A percentile compares a stretch with the other conserved stretches of the same genome.
phyloP scores from a whole-genome alignment of 106 monocot genomes.

The Posidonia australis region DNA sequence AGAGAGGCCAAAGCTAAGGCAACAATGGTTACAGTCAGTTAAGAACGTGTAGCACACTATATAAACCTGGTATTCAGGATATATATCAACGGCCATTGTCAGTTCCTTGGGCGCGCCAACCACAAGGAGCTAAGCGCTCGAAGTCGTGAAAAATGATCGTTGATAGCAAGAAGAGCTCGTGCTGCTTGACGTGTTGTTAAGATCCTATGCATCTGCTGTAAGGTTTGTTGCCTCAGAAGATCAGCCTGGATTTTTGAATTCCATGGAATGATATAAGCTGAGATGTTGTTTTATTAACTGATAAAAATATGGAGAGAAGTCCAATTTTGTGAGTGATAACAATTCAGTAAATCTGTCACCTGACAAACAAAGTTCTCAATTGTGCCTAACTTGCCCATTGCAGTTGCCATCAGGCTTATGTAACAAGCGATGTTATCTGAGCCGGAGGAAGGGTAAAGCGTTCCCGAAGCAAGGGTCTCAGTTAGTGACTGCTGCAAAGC shows the following conservation, averaged over 20 bases:
- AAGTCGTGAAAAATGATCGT: conserved; percentile 69
- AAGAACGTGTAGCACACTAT: no score
- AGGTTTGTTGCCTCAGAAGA: conserved; percentile 72
- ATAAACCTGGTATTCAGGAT: no score
- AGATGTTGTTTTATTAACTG: background rate
- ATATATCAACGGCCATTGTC: no score
- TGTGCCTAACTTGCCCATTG: conserved; percentile 74
- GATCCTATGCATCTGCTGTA: conserved; percentile 84
- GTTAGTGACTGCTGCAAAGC: conserved; percentile 82
- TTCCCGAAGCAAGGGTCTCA: conserved; percentile 58
- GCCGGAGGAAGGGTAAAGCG: conserved; percentile 20
- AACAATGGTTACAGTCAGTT: no score
- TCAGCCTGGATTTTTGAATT: conserved; percentile 41
- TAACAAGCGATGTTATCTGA: conserved; percentile 73
- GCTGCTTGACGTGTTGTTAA: conserved; percentile 72
- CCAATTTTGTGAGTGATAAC: background rate
- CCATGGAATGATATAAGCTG: background rate
- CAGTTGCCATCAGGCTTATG: conserved; percentile 78
- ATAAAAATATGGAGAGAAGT: no score
- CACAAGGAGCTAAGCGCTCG: conserved; percentile 79
- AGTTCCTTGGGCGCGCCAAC: conserved; percentile 72
- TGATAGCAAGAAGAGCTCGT: conserved; percentile 69
- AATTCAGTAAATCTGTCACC: conserved; percentile 23
- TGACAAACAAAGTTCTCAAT: conserved; percentile 83
- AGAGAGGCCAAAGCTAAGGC: no score